Evolutionary conservation across 192 early-diverging fungal species (phyloP), one percentile per base, ranked within the genome.

Genomic region (Jimgerdemannia lactiflua): DNA sequence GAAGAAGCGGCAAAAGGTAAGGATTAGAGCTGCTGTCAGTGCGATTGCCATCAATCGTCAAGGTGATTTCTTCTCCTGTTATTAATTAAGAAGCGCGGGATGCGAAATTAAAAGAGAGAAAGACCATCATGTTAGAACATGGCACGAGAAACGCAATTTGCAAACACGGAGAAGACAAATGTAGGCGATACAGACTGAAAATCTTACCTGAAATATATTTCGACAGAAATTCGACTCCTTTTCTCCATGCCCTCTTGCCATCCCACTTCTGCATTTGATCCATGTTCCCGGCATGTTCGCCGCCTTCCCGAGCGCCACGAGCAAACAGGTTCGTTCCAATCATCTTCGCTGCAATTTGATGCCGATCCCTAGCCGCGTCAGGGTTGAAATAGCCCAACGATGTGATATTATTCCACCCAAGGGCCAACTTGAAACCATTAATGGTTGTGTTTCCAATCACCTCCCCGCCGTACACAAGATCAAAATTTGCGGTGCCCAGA

Each of bases 1-100:
- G 74, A 18, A 82, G 43, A 10, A 79, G 67, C 3, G 74, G 29
- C 39, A 64, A 67, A 3, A 77, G 64, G 40, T 42, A 14, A 7
- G 49, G 39, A 18, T 75, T 74, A 17, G 43, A 11, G n/a, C 67
- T 74, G 1, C 72, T 72, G 41, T 80, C 73, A 3, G 79, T 68
- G 68, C 77, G 79, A 41, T 80, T 41, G 29, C 81, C 81, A 41
- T 70, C 73, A 39, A 82, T 78, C 6, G 70, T 75, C 54, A 78
- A 67, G 40, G 44, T 75, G n/a, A 67, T 64, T 39, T 80, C 67
- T 65, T 71, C 59, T 39, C 44, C 40, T 20, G 43, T 67, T 67
- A 41, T 43, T 44, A 19, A 63, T 75, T 43, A 69, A 17, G 7
- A 68, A 67, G 11, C 20, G 67, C 4, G n/a, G 41, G 11, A 42